A percentile compares a stretch with the other conserved stretches of the same genome.
Conservation (phyloP, 2,329 filamentous ascomycete species). For the Chrysoporthe austroafricana region DNA sequence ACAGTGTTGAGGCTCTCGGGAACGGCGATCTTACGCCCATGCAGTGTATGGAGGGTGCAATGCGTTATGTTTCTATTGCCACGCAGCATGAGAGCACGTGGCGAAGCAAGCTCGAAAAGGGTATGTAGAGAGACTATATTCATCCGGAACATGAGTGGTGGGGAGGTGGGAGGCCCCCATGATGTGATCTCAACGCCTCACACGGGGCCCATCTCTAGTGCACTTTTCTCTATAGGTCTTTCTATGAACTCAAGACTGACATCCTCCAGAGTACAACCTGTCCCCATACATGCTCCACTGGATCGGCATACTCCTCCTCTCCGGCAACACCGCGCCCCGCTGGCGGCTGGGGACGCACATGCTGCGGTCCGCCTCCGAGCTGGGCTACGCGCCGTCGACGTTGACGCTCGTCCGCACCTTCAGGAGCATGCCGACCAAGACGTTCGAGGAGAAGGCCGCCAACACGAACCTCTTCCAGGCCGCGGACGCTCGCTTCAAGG, state of each 20-base stretch:
- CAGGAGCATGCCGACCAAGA: slow-evolving; percentile 18
- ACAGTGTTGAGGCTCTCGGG: slow-evolving; percentile 17
- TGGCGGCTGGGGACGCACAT: slow-evolving; percentile 39
- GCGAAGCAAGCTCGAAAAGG: slow-evolving; percentile 32
- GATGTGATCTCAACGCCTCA: no score
- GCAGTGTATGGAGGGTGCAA: slow-evolving; percentile 32
- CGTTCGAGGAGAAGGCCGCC: slow-evolving; percentile 30
- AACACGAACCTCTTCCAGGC: slow-evolving; percentile 32
- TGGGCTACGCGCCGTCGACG: slow-evolving; percentile 42
- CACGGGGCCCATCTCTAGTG: not conserved
- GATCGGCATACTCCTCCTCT: slow-evolving; percentile 35
- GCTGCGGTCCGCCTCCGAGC: slow-evolving; percentile 38
- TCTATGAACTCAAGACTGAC: not conserved
- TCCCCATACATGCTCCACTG: slow-evolving; percentile 40
- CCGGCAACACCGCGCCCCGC: slow-evolving; percentile 15
- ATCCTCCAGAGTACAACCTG: slow-evolving; percentile 31
- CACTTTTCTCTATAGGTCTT: not conserved
- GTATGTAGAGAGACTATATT: no score
- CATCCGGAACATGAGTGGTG: not conserved
- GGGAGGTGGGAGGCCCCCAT: no score
- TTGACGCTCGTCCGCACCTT: slow-evolving; percentile 38
- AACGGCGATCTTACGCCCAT: slow-evolving; percentile 32
- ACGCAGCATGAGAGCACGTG: slow-evolving; percentile 31
- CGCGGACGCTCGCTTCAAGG: slow-evolving; percentile 33
- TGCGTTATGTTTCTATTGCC: slow-evolving; percentile 34